phyloP scores from a whole-genome alignment of 2,329 filamentous ascomycete species.

The Neurospora sp. region DNA sequence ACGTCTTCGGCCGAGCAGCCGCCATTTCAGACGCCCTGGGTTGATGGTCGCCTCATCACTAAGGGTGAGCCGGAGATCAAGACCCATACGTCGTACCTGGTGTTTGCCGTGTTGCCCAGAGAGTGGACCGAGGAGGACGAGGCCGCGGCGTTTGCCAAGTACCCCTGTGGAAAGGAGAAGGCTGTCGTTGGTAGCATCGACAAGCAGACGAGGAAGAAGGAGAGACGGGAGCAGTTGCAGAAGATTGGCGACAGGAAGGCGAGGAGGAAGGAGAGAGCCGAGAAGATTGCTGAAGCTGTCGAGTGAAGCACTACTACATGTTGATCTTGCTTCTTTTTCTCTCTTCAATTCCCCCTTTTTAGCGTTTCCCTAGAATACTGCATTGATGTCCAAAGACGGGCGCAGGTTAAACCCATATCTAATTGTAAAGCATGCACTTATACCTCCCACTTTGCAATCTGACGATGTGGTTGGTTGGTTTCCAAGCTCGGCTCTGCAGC shows the following conservation, averaged over 20 bases:
- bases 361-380: background rate
- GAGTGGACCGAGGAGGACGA: slow-evolving; percentile 83
- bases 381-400: background rate
- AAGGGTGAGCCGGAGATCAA: slow-evolving; percentile 82
- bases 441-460: background rate
- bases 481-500: background rate
- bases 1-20: slow-evolving; percentile 27
- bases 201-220: slow-evolving; percentile 44
- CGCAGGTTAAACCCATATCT: background rate
- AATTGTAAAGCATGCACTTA: background rate
- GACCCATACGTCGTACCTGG: slow-evolving; percentile 93
- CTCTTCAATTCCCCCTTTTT: background rate
- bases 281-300: slow-evolving; percentile 11
- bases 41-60: slow-evolving; percentile 69
- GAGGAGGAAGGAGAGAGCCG: slow-evolving; percentile 16
- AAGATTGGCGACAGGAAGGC: slow-evolving; percentile 13
- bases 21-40: slow-evolving; percentile 37
- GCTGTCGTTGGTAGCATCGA: slow-evolving; percentile 44
- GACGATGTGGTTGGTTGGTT: background rate
- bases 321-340: background rate
- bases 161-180: slow-evolving; percentile 48
- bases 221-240: slow-evolving; percentile 43
- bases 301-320: background rate
- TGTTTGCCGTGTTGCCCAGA: slow-evolving; percentile 82
- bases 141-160: slow-evolving; percentile 51